Evolutionary conservation across 1,139 yeast genomes (phyloP).

Genomic region (Pneumocystis jirovecii): DNA sequence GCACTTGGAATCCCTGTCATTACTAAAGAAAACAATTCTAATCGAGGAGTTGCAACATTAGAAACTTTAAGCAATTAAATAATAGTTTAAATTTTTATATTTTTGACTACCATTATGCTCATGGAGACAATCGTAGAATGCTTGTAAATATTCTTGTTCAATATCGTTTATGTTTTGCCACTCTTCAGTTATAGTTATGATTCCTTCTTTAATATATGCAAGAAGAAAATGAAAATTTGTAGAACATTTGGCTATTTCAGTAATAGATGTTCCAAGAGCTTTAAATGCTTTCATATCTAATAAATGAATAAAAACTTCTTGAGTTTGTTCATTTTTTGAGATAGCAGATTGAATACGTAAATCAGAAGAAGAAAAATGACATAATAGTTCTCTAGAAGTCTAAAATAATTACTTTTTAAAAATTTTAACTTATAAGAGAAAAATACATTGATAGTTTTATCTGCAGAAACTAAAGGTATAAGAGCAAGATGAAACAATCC

Average conservation of each 20-base stretch:
- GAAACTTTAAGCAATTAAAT: background rate
- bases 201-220: slow-evolving; percentile 11
- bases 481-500: slow-evolving; percentile 1
- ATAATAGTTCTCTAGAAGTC: background rate
- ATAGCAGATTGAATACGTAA: background rate
- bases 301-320: background rate
- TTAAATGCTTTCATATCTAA: background rate
- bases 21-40: slow-evolving; percentile 12
- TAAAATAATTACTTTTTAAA: background rate
- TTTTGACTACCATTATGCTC: background rate
- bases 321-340: background rate
- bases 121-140: background rate
- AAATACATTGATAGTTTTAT: background rate
- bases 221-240: slow-evolving; percentile 4
- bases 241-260: background rate
- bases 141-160: background rate
- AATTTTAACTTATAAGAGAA: background rate
- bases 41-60: slow-evolving; percentile 2
- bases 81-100: background rate
- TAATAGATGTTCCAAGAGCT: background rate
- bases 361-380: background rate
- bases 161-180: slow-evolving; percentile 9
- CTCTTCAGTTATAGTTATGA: slow-evolving; percentile 9
- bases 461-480: background rate
- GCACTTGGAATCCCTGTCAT: slow-evolving; percentile 17